Evolutionary conservation across 1,139 yeast species (phyloP), one percentile per base, ranked within the genome.

Genomic region (Hansenula sp.): DNA sequence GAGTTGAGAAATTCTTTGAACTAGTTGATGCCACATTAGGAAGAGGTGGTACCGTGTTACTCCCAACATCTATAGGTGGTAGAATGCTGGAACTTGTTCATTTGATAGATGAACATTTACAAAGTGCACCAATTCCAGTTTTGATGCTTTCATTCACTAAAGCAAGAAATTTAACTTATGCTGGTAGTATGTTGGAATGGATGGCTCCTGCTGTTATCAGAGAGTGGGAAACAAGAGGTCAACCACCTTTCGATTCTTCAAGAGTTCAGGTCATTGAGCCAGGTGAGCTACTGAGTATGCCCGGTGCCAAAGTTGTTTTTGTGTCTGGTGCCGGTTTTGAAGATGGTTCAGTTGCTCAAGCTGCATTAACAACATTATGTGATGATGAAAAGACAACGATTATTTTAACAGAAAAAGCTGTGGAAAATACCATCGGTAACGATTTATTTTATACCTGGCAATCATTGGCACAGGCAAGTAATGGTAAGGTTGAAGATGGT

Each of bases 111-210:
- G 68, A 67, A 17, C 68, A 65, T 46, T 48, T 69, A 62, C 59
- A 55, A 31, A 54, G 58, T 47, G 61, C 61, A 0, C 67, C 66
- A 43, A 66, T 82, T 15, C 96, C 96, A 0, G 81, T 94, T 12
- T 70, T 87, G 40, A 74, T 89, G 51, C 67, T 87, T 27, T 81
- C 96, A 4, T 84, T 83, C 57, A 84, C 91, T 1, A 96, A 95
- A 17, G 79, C 89, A 1, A 81, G 93, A 58, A 77, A 87, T 2
- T 67, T 93, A 51, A 77, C 85, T 33, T 89, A 86, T 61, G 96
- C 97, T 0, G 80, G 90, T 17, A 84, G 89, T 46, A 85, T 93
- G 81, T 67, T 91, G 24, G 99, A 94, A 66, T 94, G 98, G 98
- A 86, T 93, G 93, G 81, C 95, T 0, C 77, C 91, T 1, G 76